phyloP scores from a whole-genome alignment of 192 early-diverging fungal genomes.

The Podila epicladia region DNA sequence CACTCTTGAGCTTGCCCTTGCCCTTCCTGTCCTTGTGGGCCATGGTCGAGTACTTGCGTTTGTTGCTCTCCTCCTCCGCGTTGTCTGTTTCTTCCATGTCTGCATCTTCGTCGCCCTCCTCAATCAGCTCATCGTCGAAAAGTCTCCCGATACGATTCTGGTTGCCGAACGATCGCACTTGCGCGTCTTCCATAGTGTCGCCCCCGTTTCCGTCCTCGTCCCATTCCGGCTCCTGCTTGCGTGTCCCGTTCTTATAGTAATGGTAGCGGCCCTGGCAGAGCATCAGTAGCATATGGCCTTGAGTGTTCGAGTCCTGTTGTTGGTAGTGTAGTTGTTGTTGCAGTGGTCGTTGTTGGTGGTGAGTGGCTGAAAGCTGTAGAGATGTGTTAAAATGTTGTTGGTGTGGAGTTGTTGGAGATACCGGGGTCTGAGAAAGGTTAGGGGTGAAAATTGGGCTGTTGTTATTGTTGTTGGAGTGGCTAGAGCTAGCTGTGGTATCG shows the following conservation, averaged over 20 bases:
- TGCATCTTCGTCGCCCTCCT: slow-evolving; percentile 6
- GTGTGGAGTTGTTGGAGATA: neutral
- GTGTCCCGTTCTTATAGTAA: slow-evolving; percentile 38
- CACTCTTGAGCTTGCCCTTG: neutral
- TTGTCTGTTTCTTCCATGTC: neutral
- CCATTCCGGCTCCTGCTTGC: slow-evolving; percentile 13
- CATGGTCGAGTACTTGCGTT: neutral
- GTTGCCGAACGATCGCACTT: neutral
- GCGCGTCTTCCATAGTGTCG: neutral
- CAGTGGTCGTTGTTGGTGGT: neutral
- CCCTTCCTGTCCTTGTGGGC: neutral
- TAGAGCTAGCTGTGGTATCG: neutral
- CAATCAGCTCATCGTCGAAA: neutral
- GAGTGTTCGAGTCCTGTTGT: neutral
- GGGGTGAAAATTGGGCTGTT: too few species aligned
- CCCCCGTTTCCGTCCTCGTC: slow-evolving; percentile 15
- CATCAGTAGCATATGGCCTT: slow-evolving; percentile 41
- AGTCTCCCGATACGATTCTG: neutral
- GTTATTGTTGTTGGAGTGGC: slow-evolving; percentile 1
- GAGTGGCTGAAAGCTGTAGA: neutral
- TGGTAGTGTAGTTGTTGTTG: neutral
- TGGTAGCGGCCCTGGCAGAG: slow-evolving; percentile 15
- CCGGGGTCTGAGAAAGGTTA: too few species aligned
- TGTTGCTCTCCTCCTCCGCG: neutral
- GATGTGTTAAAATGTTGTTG: neutral